A percentile compares a stretch with the other conserved stretches of the same genome.
Evolutionary conservation across 768 basidiomycete genomes (phyloP).

Genomic region (Mycena filopes): DNA sequence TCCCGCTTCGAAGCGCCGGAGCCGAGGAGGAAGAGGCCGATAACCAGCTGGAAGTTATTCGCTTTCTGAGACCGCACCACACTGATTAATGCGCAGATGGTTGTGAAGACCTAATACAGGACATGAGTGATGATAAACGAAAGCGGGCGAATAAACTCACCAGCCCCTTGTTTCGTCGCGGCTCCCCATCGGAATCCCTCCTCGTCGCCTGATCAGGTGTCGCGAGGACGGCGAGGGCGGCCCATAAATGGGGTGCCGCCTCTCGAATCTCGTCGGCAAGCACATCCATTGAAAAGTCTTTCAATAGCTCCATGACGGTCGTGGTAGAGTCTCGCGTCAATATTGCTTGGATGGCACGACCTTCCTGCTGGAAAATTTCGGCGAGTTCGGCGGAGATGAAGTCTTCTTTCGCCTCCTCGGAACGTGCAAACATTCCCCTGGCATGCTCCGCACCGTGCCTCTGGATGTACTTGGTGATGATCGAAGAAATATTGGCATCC

Average conservation of each 20-base stretch:
- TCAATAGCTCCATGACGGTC: background rate
- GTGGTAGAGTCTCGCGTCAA: constrained; percentile 7
- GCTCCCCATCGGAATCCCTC: background rate
- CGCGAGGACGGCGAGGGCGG: background rate
- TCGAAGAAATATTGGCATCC: too few species aligned
- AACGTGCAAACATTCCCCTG: constrained; percentile 2
- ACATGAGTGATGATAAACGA: too few species aligned
- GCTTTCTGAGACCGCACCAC: constrained; percentile 27
- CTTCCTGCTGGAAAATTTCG: constrained; percentile 10
- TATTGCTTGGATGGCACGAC: constrained; percentile 13
- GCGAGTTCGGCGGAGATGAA: background rate
- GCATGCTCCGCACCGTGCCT: constrained; percentile 2
- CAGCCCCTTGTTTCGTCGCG: background rate
- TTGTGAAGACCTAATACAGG: constrained; percentile 30
- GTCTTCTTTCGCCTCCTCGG: background rate
- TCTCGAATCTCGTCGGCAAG: background rate
- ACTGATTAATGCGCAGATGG: constrained; percentile 28
- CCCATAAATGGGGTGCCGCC: constrained; percentile 11
- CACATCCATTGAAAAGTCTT: constrained; percentile 9
- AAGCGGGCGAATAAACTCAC: too few species aligned
- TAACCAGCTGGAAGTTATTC: constrained; percentile 30
- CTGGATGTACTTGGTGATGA: background rate
- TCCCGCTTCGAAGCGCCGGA: constrained; percentile 31
- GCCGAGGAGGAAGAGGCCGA: constrained; percentile 28
- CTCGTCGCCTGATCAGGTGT: background rate